A percentile compares a stretch with the other conserved stretches of the same genome.
These are phyloP conservation scores for Ophiosphaerella herpotricha DNA, from an alignment of 2,329 filamentous ascomycete species.

Conservation along the genomic window DNA sequence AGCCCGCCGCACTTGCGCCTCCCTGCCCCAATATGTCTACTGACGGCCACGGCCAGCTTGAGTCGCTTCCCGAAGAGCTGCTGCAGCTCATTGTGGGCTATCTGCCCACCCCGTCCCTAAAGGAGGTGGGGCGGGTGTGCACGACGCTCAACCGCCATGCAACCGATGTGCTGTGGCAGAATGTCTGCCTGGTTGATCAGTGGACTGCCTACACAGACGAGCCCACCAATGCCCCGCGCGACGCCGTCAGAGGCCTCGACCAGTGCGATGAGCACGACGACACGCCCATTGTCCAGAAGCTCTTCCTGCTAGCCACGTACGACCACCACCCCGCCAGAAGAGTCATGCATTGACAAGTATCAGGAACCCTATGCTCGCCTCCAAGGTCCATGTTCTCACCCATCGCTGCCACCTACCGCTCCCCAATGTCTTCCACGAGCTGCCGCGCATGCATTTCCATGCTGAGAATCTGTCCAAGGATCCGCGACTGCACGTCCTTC, in stretches of 20 bases:
- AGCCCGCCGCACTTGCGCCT: constrained; percentile 5
- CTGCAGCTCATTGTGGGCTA: constrained; percentile 46
- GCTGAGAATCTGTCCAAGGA: constrained; percentile 48
- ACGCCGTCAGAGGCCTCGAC: constrained; percentile 15
- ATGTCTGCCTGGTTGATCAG: constrained; percentile 49
- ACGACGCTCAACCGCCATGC: constrained; percentile 43
- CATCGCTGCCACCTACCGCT: constrained; percentile 54
- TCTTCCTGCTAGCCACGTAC: constrained; percentile 49
- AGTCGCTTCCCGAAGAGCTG: constrained; percentile 49
- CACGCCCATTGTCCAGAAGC: constrained; percentile 49
- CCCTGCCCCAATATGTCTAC: not conserved
- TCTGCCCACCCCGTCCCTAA: constrained; percentile 38
- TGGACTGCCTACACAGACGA: constrained; percentile 32
- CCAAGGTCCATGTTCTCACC: constrained; percentile 49
- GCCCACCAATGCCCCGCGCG: constrained; percentile 11
- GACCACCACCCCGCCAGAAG: constrained; percentile 2
- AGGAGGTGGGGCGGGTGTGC: constrained; percentile 40
- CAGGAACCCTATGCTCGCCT: constrained; percentile 48
- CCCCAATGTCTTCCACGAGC: constrained; percentile 51
- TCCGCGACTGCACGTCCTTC: constrained; percentile 45
- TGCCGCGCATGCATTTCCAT: constrained; percentile 48
- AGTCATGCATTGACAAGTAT: constrained; percentile 11
- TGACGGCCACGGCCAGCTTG: constrained; percentile 19
- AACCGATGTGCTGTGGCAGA: constrained; percentile 47
- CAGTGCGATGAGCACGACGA: constrained; percentile 44